Percentiles rank a stretch among this genome's conserved stretches.
Evolutionary conservation across 176 grass and related monocot species (phyloP).

Genomic region (Eleusine coracana): DNA sequence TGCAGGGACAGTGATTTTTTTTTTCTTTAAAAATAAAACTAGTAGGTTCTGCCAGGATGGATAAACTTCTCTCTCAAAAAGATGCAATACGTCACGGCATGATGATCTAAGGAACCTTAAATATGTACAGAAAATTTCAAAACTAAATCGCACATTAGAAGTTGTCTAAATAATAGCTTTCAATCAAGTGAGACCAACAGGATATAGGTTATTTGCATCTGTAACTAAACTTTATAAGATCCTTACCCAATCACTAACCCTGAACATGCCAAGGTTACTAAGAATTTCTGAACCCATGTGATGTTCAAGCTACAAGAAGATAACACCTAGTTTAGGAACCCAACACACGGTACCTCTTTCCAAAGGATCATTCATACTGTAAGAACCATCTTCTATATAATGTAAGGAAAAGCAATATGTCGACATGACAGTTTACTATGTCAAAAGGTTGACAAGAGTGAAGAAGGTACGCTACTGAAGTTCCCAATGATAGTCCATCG

Average conservation of each 20-base stretch:
- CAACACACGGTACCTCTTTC: neutral
- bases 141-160: too few relatives aligned
- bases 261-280: slow-evolving; percentile 10
- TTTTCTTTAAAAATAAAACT: too few relatives aligned
- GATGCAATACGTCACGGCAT: too few relatives aligned
- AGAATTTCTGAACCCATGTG: slow-evolving; percentile 1
- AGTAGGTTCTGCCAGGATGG: too few relatives aligned
- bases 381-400: too few relatives aligned
- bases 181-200: too few relatives aligned
- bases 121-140: too few relatives aligned
- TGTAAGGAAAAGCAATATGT: neutral
- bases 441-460: slow-evolving; percentile 3
- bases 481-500: slow-evolving; percentile 16
- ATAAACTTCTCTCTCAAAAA: too few relatives aligned
- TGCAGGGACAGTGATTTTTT: neutral
- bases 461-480: slow-evolving; percentile 27
- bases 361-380: neutral
- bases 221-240: too few relatives aligned
- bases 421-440: neutral
- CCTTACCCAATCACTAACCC: slow-evolving; percentile 4
- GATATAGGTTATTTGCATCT: too few relatives aligned
- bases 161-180: too few relatives aligned
- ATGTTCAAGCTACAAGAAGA: slow-evolving; percentile 19
- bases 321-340: slow-evolving; percentile 6
- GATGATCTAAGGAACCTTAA: too few relatives aligned